Evolutionary conservation across 2,329 filamentous ascomycete genomes (phyloP).

Genomic region (Magnaporthiopsis rhizophila): DNA sequence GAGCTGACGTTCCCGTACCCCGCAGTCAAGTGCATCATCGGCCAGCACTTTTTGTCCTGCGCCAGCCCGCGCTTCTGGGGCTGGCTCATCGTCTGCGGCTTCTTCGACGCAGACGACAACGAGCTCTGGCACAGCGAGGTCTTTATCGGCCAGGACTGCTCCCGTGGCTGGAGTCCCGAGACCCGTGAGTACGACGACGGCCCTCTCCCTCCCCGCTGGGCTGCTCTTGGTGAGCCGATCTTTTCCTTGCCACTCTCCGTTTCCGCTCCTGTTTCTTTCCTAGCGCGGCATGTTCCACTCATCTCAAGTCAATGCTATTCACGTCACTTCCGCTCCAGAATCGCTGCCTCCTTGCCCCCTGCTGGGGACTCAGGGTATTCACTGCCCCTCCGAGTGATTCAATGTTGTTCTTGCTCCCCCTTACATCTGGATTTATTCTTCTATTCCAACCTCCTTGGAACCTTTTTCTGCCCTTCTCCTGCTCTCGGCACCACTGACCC

Average conservation of each 20-base stretch:
- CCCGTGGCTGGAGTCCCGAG: slow-evolving; percentile 6
- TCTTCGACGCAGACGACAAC: slow-evolving; percentile 33
- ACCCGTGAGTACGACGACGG: slow-evolving; percentile 11
- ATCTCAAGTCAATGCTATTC: not conserved
- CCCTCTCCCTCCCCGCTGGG: slow-evolving; percentile 12
- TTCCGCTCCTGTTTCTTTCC: not conserved
- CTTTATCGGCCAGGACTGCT: slow-evolving; percentile 24
- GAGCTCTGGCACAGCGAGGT: slow-evolving; percentile 39
- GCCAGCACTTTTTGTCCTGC: slow-evolving; percentile 30
- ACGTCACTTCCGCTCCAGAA: not conserved
- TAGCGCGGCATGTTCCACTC: no score
- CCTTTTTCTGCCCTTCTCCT: no score
- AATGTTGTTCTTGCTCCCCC: not conserved
- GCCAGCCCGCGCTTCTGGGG: slow-evolving; percentile 29
- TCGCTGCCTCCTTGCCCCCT: not conserved
- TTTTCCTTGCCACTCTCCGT: not conserved
- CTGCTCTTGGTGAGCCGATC: slow-evolving; percentile 6
- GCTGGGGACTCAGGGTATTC: not conserved
- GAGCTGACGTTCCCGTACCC: slow-evolving; percentile 29
- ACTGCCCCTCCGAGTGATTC: not conserved
- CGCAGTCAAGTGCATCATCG: slow-evolving; percentile 37
- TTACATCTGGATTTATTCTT: not conserved
- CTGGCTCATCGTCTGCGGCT: slow-evolving; percentile 38
- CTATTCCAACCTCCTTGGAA: not conserved
- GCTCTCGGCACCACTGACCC: not conserved